phyloP scores from a whole-genome alignment of 1,284 basidiomycete genomes.

The Microbotryum intermedium region DNA sequence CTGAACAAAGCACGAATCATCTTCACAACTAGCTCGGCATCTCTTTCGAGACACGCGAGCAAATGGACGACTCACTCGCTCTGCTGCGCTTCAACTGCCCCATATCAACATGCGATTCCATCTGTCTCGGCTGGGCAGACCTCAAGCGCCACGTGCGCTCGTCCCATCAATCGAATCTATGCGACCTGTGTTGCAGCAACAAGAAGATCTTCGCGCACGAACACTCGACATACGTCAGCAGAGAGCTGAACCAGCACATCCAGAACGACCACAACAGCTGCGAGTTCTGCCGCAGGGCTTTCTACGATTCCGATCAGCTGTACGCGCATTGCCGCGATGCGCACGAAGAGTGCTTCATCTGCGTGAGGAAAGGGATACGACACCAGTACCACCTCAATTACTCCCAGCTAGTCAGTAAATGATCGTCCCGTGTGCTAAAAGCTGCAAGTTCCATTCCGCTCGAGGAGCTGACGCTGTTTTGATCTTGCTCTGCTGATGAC shows the following conservation, averaged over 20 bases:
- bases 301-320: conserved; percentile 86
- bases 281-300: conserved; percentile 77
- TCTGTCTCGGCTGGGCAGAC: conserved; percentile 78
- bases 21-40: conserved; percentile 50
- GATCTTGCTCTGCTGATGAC: conserved; percentile 35
- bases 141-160: conserved; percentile 70
- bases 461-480: conserved; percentile 9
- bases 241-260: conserved; percentile 57
- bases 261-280: conserved; percentile 62
- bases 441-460: not conserved
- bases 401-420: conserved; percentile 21
- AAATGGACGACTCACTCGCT: conserved; percentile 88
- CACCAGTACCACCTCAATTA: conserved; percentile 69
- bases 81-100: conserved; percentile 59
- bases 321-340: conserved; percentile 85
- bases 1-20: not conserved
- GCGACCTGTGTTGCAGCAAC: conserved; percentile 77
- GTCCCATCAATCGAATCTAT: conserved; percentile 69
- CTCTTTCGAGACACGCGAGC: conserved; percentile 80
- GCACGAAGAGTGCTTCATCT: conserved; percentile 96
- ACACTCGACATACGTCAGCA: conserved; percentile 66
- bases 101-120: conserved; percentile 57
- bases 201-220: conserved; percentile 97
- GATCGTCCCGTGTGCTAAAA: too few species aligned
- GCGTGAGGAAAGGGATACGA: conserved; percentile 62